Evolutionary conservation across 208 protist species (phyloP).

Genomic region (Herpetomonas tarakana): DNA sequence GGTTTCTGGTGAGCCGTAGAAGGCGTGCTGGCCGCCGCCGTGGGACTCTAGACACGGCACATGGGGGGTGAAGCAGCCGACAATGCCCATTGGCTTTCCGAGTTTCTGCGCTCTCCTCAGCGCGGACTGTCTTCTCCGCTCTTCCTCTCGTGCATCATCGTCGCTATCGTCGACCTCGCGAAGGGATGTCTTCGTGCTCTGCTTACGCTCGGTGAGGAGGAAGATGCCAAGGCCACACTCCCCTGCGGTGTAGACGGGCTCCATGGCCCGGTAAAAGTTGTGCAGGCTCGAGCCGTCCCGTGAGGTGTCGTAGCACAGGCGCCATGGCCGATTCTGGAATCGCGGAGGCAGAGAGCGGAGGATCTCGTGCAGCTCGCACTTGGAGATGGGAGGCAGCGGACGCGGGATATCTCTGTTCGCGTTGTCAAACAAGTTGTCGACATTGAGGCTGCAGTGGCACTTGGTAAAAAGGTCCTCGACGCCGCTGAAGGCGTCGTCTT

Average conservation of each 20-base stretch:
- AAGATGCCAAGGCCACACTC: constrained; percentile 43
- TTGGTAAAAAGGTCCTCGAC: no score
- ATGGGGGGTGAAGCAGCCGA: constrained; percentile 64
- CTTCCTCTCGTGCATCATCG: no score
- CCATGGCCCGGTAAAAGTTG: constrained; percentile 50
- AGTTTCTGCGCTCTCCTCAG: neutral
- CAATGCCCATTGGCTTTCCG: constrained; percentile 11
- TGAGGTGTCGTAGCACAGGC: constrained; percentile 50
- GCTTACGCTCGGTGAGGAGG: constrained; percentile 18
- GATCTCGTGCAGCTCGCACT: constrained; percentile 54
- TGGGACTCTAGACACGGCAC: constrained; percentile 37
- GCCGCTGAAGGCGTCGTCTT: no score
- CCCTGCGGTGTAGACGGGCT: constrained; percentile 20
- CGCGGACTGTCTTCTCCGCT: neutral
- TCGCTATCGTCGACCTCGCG: no score
- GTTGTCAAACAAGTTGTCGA: constrained; percentile 14
- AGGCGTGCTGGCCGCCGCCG: constrained; percentile 23
- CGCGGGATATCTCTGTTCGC: constrained; percentile 7
- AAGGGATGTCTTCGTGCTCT: neutral
- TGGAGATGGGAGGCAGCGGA: constrained; percentile 28
- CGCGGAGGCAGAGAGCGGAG: constrained; percentile 29
- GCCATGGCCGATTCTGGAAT: constrained; percentile 53
- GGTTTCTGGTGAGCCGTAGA: constrained; percentile 47
- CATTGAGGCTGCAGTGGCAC: constrained; percentile 18
- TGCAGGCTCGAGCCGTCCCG: constrained; percentile 51